phyloP scores from a whole-genome alignment of 306 rosid species.

The Sechiopsis laciniata region DNA sequence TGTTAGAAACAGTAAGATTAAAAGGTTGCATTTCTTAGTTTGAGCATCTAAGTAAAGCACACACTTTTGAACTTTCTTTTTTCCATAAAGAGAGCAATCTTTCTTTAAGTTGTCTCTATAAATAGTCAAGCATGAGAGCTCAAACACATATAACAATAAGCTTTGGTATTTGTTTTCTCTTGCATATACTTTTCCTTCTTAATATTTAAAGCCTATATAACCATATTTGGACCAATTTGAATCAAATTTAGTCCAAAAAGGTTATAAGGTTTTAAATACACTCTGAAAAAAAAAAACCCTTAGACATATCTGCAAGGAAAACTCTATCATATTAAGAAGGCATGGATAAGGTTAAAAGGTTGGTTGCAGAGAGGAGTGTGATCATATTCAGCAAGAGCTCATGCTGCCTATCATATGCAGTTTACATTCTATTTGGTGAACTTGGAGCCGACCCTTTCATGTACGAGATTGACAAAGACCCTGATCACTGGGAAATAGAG shows the following conservation, averaged over 20 bases:
- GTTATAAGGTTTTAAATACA: conserved; percentile 33
- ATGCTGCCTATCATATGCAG: conserved; percentile 85
- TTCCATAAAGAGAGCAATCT: conserved; percentile 31
- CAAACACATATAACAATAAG: conserved; percentile 42
- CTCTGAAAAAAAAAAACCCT: conserved; percentile 23
- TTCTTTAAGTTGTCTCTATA: conserved; percentile 50
- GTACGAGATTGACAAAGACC: conserved; percentile 76
- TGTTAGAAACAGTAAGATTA: conserved; percentile 27
- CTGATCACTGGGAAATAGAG: conserved; percentile 88
- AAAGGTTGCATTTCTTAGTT: conserved; percentile 37
- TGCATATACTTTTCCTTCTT: conserved; percentile 31
- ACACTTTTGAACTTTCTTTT: conserved; percentile 41
- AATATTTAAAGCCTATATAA: conserved; percentile 31
- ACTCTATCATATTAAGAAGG: conserved; percentile 8
- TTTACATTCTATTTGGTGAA: conserved; percentile 60
- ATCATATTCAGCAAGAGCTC: conserved; percentile 95
- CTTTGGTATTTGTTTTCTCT: conserved; percentile 33
- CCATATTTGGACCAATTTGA: conserved; percentile 49
- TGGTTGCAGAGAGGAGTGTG: conserved; percentile 75
- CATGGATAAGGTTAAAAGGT: conserved; percentile 80
- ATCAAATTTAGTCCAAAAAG: conserved; percentile 45
- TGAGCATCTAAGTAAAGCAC: conserved; percentile 60
- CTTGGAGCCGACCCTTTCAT: conserved; percentile 51
- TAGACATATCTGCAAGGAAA: conserved; percentile 2
- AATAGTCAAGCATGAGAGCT: conserved; percentile 58